Evolutionary conservation across 2,329 filamentous ascomycete genomes (phyloP), one percentile per base, ranked within the genome.

Genomic region (Nectriaceae sp.): DNA sequence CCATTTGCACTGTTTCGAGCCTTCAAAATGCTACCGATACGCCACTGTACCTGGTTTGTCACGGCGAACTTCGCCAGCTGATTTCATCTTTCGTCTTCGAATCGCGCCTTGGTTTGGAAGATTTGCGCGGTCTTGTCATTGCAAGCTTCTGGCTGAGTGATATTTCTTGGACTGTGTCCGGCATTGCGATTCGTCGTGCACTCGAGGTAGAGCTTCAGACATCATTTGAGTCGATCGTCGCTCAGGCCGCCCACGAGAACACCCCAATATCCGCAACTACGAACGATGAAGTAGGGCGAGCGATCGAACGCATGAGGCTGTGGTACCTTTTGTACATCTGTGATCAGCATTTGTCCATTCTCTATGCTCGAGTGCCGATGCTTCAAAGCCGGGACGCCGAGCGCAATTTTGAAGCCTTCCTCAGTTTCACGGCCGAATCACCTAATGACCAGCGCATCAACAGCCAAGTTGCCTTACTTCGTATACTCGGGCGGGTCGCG

Each of bases 131-230:
- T 6, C 71, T 84, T 37, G 82, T 78, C 40, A 75, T 84, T 6
- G 82, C 78, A 0, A 76, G 80, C 0, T 84, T 84, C 58, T 85
- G 82, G 82, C 69, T 84, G 0, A 79, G 78, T 6, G 81, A 84
- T 49, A 66, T 83, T 11, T 82, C 78, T 18, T 84, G 82, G 78
- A 83, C 79, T 51, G 67, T 84, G 2, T 81, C 78, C 0, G 81
- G 81, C 1, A 69, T 74, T 44, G 76, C 75, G 0, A 74, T 76
- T 11, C 68, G 76, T 1, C 64, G 75, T 26, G 76, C 76, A 0
- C 72, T 70, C 16, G 75, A 78, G 50, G 64, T 73, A 21, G 73
- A 74, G 44, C 54, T 77, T 0, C 67, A 69, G 26, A 31, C 8
- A 15, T 31, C 26, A 8, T 31, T 31, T 31, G 26, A 31, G 26